Percentiles rank a stretch among this genome's conserved stretches.
phyloP scores from a whole-genome alignment of 257 asterid genomes.

The Cynanchum wilfordii region DNA sequence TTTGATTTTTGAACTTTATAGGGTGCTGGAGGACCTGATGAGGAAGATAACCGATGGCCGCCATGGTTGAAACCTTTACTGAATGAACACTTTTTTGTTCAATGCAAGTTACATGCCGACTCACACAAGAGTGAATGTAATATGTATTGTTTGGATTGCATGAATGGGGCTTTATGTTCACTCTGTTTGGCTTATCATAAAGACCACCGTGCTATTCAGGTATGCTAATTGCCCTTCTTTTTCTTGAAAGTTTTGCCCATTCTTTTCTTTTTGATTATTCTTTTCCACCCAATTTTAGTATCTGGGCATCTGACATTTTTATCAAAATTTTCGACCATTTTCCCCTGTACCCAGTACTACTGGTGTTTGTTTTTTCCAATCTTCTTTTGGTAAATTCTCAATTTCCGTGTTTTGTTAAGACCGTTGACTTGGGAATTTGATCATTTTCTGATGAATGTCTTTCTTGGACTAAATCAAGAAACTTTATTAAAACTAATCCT shows the following conservation, averaged over 20 bases:
- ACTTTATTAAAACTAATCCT: neutral
- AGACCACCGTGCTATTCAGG: constrained; percentile 75
- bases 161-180: constrained; percentile 66
- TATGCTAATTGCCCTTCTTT: constrained; percentile 1
- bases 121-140: constrained; percentile 93
- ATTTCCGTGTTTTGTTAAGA: neutral
- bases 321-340: neutral
- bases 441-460: constrained; percentile 6
- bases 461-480: neutral
- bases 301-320: constrained; percentile 24
- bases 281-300: neutral
- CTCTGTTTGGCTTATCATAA: constrained; percentile 66
- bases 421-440: constrained; percentile 36
- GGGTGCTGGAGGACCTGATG: constrained; percentile 65
- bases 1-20: constrained; percentile 15
- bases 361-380: neutral
- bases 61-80: constrained; percentile 71
- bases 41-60: constrained; percentile 70
- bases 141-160: constrained; percentile 83
- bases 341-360: neutral
- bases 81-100: constrained; percentile 62
- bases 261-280: neutral
- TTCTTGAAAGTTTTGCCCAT: neutral
- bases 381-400: neutral
- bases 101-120: constrained; percentile 72